A percentile compares a stretch with the other conserved stretches of the same genome.
These are phyloP conservation scores for Sugiyamaella mastotermitis DNA, from an alignment of 805 yeast species.

Conservation along the genomic window DNA sequence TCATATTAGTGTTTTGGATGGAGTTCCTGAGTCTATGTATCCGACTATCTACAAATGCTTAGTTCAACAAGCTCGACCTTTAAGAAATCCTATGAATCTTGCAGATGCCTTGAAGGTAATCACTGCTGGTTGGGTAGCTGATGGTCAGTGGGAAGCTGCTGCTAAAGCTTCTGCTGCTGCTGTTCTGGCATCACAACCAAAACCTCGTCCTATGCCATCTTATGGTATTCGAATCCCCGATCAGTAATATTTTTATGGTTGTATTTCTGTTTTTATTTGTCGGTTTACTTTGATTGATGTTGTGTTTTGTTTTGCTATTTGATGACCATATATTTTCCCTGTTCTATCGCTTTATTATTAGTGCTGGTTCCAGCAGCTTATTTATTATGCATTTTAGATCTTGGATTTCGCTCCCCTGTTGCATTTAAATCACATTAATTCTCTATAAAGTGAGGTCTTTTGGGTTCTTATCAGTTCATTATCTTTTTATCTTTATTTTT, in stretches of 20 bases:
- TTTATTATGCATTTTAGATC: too few relatives aligned
- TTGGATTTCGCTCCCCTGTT: too few relatives aligned
- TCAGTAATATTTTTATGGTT: too few relatives aligned
- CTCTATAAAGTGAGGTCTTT: too few relatives aligned
- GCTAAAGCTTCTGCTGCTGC: conserved; percentile 9
- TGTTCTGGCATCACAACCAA: conserved; percentile 9
- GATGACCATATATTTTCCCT: too few relatives aligned
- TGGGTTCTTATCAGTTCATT: too few relatives aligned
- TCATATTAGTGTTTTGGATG: conserved; percentile 21
- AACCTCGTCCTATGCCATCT: conserved; percentile 5
- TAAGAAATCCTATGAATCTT: conserved; percentile 68
- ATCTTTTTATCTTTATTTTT: too few relatives aligned
- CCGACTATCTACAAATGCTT: conserved; percentile 56
- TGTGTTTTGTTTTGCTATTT: conserved; percentile 2
- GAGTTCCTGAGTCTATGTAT: conserved; percentile 28
- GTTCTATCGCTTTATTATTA: too few relatives aligned
- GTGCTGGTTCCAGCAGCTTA: too few relatives aligned
- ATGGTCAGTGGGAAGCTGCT: conserved; percentile 53
- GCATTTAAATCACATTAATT: too few relatives aligned
- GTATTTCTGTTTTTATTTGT: too few relatives aligned
- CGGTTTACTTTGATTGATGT: not conserved
- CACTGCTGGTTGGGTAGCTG: conserved; percentile 79
- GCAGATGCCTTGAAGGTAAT: conserved; percentile 65
- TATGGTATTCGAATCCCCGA: conserved; percentile 14
- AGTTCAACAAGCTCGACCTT: conserved; percentile 60